These are phyloP conservation scores for Ustulina deusta DNA, from an alignment of 2,329 filamentous ascomycete genomes.

Conservation along the genomic window DNA sequence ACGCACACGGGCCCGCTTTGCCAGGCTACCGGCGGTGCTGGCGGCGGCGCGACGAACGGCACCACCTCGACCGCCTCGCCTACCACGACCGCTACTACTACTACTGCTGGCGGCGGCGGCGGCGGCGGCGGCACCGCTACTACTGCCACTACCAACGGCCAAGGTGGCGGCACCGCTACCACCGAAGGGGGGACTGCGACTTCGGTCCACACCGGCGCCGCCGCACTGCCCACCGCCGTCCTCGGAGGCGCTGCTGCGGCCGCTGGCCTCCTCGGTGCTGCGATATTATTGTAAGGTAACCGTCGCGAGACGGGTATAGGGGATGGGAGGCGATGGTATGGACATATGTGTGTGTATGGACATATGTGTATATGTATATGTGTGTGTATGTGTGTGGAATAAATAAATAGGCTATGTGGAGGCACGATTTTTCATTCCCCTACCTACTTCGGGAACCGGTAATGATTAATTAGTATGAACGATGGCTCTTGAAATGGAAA, in stretches of 20 bases:
- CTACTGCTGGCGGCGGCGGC: background rate
- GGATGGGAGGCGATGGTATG: background rate
- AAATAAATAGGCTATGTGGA: too few species aligned
- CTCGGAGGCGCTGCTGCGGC: constrained; percentile 24
- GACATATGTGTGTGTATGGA: background rate
- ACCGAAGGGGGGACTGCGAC: too few species aligned
- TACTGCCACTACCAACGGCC: background rate
- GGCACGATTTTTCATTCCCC: too few species aligned
- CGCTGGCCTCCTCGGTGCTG: constrained; percentile 27
- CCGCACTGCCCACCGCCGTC: constrained; percentile 27
- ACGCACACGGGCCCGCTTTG: constrained; percentile 35
- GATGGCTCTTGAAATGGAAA: too few species aligned
- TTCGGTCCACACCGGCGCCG: background rate
- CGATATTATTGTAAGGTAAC: constrained; percentile 13
- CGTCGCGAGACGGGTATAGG: background rate
- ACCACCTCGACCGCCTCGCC: background rate
- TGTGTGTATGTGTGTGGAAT: too few species aligned
- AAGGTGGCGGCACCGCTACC: background rate
- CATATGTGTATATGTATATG: constrained; percentile 1
- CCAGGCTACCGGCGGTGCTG: constrained; percentile 1
- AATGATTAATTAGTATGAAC: too few species aligned
- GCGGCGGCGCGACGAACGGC: background rate
- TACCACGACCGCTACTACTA: background rate
- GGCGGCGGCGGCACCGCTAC: background rate
- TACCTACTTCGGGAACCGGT: too few species aligned